These are phyloP conservation scores for Nitzschia sp. DNA, from an alignment of 108 stramenopile genomes.

Conservation along the genomic window DNA sequence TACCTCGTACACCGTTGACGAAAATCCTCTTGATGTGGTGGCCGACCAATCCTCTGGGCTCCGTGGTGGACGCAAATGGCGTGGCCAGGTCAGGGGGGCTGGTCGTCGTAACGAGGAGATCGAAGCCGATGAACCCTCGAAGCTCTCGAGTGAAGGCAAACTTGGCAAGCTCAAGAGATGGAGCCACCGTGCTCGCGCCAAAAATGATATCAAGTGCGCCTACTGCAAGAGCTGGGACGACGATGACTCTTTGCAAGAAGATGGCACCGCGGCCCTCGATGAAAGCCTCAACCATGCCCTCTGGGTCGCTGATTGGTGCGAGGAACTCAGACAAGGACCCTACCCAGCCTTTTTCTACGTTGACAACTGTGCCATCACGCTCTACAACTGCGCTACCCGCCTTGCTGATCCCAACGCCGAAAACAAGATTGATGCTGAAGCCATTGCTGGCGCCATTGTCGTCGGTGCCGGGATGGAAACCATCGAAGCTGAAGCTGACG, in stretches of 20 bases:
- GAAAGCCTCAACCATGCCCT: background rate
- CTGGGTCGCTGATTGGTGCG: conserved; percentile 17
- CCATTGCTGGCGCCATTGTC: background rate
- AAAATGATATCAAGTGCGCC: no score
- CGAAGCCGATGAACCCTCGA: no score
- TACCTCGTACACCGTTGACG: no score
- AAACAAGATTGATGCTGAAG: background rate
- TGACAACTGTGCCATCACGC: background rate
- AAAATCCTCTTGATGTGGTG: no score
- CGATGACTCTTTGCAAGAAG: background rate
- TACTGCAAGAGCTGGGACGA: conserved; percentile 9
- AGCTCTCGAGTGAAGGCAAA: no score
- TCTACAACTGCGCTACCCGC: background rate
- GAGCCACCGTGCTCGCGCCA: no score
- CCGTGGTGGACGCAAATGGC: no score
- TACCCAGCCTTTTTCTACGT: background rate
- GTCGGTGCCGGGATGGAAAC: background rate
- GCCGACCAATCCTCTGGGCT: no score
- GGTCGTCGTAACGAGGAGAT: no score
- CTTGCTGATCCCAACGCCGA: background rate
- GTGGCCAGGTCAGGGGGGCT: no score
- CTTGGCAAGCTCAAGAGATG: no score
- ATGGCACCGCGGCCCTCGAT: background rate
- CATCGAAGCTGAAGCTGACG: background rate
- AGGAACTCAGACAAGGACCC: conserved; percentile 10